Conservation (phyloP, 2,329 filamentous ascomycete species). For the Diaporthe australafricana region DNA sequence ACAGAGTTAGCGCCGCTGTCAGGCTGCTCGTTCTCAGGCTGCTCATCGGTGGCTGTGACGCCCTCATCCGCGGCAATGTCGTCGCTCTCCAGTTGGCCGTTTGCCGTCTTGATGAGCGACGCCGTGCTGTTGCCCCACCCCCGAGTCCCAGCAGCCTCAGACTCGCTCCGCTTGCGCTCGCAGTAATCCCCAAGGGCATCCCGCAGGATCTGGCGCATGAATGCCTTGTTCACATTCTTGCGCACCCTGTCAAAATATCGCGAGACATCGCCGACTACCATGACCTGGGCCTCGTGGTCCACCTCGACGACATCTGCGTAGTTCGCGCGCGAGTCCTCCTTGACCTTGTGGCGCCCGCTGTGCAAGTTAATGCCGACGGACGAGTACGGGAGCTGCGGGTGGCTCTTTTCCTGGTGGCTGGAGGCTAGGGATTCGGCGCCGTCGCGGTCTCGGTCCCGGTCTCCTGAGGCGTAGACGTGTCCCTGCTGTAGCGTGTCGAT, state of each 20-base stretch:
- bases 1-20: background rate
- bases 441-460: conserved; percentile 42
- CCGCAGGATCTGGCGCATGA: conserved; percentile 50
- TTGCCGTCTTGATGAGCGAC: conserved; percentile 27
- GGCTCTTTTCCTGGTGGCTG: conserved; percentile 43
- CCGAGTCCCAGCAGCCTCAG: conserved; percentile 31
- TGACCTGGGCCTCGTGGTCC: conserved; percentile 50
- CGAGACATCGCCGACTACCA: conserved; percentile 50
- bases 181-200: conserved; percentile 50
- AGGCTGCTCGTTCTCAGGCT: background rate
- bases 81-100: background rate
- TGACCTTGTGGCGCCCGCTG: conserved; percentile 48
- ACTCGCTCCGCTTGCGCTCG: conserved; percentile 41
- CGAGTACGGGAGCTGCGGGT: conserved; percentile 47
- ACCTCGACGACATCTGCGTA: conserved; percentile 52
- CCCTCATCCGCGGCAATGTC: background rate
- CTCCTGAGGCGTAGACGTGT: conserved; percentile 49
- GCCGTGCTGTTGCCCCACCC: conserved; percentile 37
- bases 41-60: background rate
- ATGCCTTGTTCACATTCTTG: conserved; percentile 52
- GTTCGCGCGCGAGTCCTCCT: conserved; percentile 51
- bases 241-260: conserved; percentile 51
- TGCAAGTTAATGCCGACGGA: conserved; percentile 49
- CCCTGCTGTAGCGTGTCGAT: conserved; percentile 51
- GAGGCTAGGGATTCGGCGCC: conserved; percentile 35